Conservation (phyloP, 2,329 filamentous ascomycete genomes). For the Huntiella moniliformis region DNA sequence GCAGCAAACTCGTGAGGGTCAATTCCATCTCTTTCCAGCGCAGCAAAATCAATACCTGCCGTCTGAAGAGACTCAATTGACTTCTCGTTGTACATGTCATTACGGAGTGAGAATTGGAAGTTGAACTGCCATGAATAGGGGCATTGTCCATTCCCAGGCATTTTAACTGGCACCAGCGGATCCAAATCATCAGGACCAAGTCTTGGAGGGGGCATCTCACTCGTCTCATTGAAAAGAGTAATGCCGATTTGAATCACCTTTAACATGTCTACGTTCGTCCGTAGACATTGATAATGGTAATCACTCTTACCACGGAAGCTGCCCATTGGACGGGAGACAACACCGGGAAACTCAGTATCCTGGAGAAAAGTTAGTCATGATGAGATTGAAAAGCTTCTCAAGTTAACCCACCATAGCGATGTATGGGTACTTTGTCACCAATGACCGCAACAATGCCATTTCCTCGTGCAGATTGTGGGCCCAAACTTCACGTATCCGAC, state of each 20-base stretch:
- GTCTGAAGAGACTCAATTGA: constrained; percentile 82
- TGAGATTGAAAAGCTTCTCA: neutral
- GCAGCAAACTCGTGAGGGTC: constrained; percentile 78
- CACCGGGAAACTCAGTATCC: constrained; percentile 98
- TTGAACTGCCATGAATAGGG: constrained; percentile 98
- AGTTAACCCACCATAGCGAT: constrained; percentile 67
- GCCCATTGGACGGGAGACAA: constrained; percentile 88
- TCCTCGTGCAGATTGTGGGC: constrained; percentile 79
- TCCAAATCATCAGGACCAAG: constrained; percentile 28
- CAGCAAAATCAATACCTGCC: constrained; percentile 79
- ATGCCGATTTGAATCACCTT: constrained; percentile 96
- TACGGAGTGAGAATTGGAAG: constrained; percentile 84
- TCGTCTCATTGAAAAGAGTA: constrained; percentile 78
- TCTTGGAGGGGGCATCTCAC: constrained; percentile 63
- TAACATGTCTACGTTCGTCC: constrained; percentile 90
- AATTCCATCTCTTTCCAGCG: constrained; percentile 74
- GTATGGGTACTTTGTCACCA: constrained; percentile 83
- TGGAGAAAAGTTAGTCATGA: constrained; percentile 20
- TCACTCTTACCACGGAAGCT: constrained; percentile 88
- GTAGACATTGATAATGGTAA: constrained; percentile 95
- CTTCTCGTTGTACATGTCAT: constrained; percentile 95
- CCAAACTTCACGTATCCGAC: constrained; percentile 91
- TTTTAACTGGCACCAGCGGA: constrained; percentile 18
- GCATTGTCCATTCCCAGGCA: constrained; percentile 30
- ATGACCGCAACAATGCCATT: constrained; percentile 62